Conservation (phyloP, 2,329 filamentous ascomycete species). For the Ceratocystis harringtonii region DNA sequence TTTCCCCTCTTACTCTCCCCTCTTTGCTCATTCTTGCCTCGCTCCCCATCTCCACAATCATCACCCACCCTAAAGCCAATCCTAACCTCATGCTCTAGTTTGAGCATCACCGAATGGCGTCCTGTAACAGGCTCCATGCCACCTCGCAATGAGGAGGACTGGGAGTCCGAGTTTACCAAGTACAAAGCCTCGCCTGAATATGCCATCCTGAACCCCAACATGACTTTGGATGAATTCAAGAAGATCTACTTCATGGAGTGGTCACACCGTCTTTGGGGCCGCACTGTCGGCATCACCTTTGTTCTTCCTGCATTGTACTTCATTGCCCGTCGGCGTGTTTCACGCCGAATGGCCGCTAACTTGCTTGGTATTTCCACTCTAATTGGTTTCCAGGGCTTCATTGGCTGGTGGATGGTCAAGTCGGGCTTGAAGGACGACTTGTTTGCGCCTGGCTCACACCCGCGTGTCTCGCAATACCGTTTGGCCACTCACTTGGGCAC, state of each 20-base stretch:
- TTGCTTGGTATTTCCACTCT: conserved; percentile 71
- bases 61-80: not conserved
- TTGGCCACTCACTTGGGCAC: conserved; percentile 78
- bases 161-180: conserved; percentile 85
- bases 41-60: not conserved
- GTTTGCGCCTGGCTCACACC: conserved; percentile 78
- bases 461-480: conserved; percentile 87
- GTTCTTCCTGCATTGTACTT: conserved; percentile 81
- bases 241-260: conserved; percentile 99
- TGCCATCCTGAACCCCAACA: conserved; percentile 77
- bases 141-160: conserved; percentile 62
- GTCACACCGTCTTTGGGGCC: conserved; percentile 88
- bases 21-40: not conserved
- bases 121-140: conserved; percentile 87
- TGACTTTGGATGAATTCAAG: conserved; percentile 89
- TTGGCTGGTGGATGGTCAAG: conserved; percentile 99
- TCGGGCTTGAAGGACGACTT: conserved; percentile 90
- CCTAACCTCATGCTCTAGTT: conserved; percentile 32
- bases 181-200: conserved; percentile 91
- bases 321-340: conserved; percentile 63
- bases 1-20: not conserved
- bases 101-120: conserved; percentile 98
- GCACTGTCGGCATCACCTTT: conserved; percentile 79
- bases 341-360: conserved; percentile 58
- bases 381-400: conserved; percentile 87